Evolutionary conservation across 345 rosid species (phyloP), one percentile per base, ranked within the genome.

Genomic region (Ricinus communis): DNA sequence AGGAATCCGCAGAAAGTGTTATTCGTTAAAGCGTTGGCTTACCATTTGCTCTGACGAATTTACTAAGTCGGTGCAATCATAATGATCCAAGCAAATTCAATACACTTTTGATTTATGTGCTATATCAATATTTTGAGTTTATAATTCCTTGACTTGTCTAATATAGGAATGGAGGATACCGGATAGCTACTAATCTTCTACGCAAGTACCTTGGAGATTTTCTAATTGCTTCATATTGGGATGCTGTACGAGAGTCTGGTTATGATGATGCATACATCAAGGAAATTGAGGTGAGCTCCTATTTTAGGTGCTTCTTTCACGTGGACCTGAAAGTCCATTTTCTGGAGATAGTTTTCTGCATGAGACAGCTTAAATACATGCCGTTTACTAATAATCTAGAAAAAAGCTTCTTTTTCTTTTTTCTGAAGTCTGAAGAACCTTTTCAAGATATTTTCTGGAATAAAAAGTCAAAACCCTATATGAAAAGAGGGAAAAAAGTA

Each of bases 121-220:
- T 52, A 21, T 27, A 7, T 24, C 12, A 22, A 43, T 49, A 27
- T 28, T 71, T 19, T 40, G 22, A 31, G n/a, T 33, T 61, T 49
- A 33, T 13, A 58, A 71, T 65, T 45, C 69, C 56, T 51, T 63
- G 16, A 66, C 40, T 30, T 52, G n/a, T 79, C 24, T 55, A 49
- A 18, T 78, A 68, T 66, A 93, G 98, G 86, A 83, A 73, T 79
- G 98, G 98, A 56, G 83, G 79, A 72, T 85, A 90, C 72, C 73
- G 80, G 57, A 69, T 84, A 46, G 70, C 82, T 33, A 57, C 70
- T 41, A 88, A 88, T 81, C 85, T 93, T 82, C 90, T 93, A 55
- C 87, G 96, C 56, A 93, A 93, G 76, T 90, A 86, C 86, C 89
- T 93, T 36, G 98, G 97, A 64, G 98, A 93, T 84, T 70, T 88